A percentile compares a stretch with the other conserved stretches of the same genome.
These are phyloP conservation scores for Aeschynomene evenia DNA, from an alignment of 306 rosid genomes.

Conservation along the genomic window DNA sequence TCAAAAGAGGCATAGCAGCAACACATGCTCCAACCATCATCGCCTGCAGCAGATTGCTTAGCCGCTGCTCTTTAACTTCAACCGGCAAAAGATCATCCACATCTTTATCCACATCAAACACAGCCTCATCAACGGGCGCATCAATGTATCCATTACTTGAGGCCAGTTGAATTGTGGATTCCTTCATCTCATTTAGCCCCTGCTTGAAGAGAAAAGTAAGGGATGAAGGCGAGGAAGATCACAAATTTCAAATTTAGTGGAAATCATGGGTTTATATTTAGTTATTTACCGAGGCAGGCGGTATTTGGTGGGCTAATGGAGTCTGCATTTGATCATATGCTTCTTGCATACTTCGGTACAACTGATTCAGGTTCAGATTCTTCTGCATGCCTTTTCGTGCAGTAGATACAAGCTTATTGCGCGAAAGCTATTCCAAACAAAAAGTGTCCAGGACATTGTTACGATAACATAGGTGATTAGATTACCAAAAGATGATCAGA, in stretches of 20 bases:
- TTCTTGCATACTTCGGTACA: slow-evolving; percentile 69
- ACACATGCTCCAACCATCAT: slow-evolving; percentile 65
- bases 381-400: slow-evolving; percentile 61
- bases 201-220: slow-evolving; percentile 28
- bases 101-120: slow-evolving; percentile 74
- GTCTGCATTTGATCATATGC: slow-evolving; percentile 80
- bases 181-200: slow-evolving; percentile 79
- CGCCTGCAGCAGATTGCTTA: slow-evolving; percentile 86
- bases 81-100: slow-evolving; percentile 72
- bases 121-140: slow-evolving; percentile 68
- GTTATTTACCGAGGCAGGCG: slow-evolving; percentile 67
- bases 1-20: slow-evolving; percentile 86
- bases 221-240: slow-evolving; percentile 1
- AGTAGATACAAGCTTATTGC: slow-evolving; percentile 65
- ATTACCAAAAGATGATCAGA: neutral
- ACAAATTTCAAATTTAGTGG: neutral
- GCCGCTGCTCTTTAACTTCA: slow-evolving; percentile 85
- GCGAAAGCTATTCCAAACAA: slow-evolving; percentile 56
- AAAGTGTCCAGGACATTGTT: neutral
- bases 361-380: slow-evolving; percentile 62
- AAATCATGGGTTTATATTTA: slow-evolving; percentile 32
- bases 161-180: slow-evolving; percentile 63
- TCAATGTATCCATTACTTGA: slow-evolving; percentile 67
- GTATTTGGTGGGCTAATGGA: slow-evolving; percentile 67
- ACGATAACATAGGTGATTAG: neutral